Conservation (phyloP, 179 eudicot species). For the Amaranthus tricolor region DNA sequence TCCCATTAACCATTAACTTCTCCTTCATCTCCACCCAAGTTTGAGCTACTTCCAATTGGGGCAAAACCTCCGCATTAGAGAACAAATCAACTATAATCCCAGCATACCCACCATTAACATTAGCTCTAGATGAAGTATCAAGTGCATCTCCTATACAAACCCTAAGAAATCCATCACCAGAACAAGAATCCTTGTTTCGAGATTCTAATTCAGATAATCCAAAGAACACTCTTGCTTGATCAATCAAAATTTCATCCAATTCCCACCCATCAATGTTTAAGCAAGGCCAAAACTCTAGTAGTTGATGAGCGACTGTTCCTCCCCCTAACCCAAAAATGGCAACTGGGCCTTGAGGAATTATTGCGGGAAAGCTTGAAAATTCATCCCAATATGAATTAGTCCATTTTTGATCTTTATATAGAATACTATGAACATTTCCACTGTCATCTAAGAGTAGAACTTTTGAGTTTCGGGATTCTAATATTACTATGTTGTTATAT, state of each 20-base stretch:
- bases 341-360: slow-evolving; percentile 73
- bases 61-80: slow-evolving; percentile 64
- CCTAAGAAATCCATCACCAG: slow-evolving; percentile 57
- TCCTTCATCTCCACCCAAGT: slow-evolving; percentile 61
- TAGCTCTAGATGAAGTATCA: slow-evolving; percentile 35
- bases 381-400: slow-evolving; percentile 92
- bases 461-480: slow-evolving; percentile 50
- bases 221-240: slow-evolving; percentile 61
- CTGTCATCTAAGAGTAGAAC: slow-evolving; percentile 72
- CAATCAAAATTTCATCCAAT: slow-evolving; percentile 62
- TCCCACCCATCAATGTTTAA: slow-evolving; percentile 83
- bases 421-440: slow-evolving; percentile 75
- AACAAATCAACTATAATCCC: slow-evolving; percentile 87
- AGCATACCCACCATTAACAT: slow-evolving; percentile 73
- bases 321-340: slow-evolving; percentile 87
- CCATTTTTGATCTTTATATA: slow-evolving; percentile 53
- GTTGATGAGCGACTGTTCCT: slow-evolving; percentile 71
- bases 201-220: slow-evolving; percentile 67
- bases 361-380: slow-evolving; percentile 66
- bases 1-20: slow-evolving; percentile 71
- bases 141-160: slow-evolving; percentile 78
- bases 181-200: slow-evolving; percentile 19
- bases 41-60: slow-evolving; percentile 57
- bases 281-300: slow-evolving; percentile 74
- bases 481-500: slow-evolving; percentile 60